phyloP scores from a whole-genome alignment of 805 yeast species.

The Wickerhamomyces bisporus region DNA sequence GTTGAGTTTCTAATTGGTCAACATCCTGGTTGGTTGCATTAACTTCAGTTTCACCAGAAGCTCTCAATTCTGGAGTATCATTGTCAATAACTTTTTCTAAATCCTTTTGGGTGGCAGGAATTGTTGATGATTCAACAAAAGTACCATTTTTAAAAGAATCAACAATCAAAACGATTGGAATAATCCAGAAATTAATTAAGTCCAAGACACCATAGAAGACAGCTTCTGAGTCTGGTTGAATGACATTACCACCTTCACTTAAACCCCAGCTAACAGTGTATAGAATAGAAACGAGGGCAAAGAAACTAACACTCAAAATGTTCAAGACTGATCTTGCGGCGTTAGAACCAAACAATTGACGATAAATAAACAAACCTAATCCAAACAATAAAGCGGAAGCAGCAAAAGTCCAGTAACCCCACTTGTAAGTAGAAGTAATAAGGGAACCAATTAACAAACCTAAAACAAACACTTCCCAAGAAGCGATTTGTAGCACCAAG shows the following conservation, averaged over 20 bases:
- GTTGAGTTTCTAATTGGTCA: not conserved
- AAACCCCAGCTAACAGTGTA: slow-evolving; percentile 48
- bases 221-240: slow-evolving; percentile 50
- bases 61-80: slow-evolving; percentile 21
- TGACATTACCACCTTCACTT: slow-evolving; percentile 50
- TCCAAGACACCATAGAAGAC: slow-evolving; percentile 51
- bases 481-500: slow-evolving; percentile 36
- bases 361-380: slow-evolving; percentile 23
- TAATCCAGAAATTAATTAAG: slow-evolving; percentile 35
- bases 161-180: slow-evolving; percentile 31
- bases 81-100: slow-evolving; percentile 15
- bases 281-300: slow-evolving; percentile 33
- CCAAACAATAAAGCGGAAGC: slow-evolving; percentile 38
- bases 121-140: slow-evolving; percentile 5
- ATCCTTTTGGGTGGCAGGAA: slow-evolving; percentile 8
- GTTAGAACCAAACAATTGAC: slow-evolving; percentile 21
- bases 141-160: slow-evolving; percentile 18
- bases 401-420: slow-evolving; percentile 65
- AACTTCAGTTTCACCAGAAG: slow-evolving; percentile 31
- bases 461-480: slow-evolving; percentile 45
- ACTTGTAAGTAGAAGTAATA: slow-evolving; percentile 51
- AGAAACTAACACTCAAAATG: slow-evolving; percentile 21
- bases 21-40: not conserved
- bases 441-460: slow-evolving; percentile 53
- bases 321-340: slow-evolving; percentile 8